These are phyloP conservation scores for Syzygium oleosum DNA, from an alignment of 345 rosid genomes.

Conservation along the genomic window DNA sequence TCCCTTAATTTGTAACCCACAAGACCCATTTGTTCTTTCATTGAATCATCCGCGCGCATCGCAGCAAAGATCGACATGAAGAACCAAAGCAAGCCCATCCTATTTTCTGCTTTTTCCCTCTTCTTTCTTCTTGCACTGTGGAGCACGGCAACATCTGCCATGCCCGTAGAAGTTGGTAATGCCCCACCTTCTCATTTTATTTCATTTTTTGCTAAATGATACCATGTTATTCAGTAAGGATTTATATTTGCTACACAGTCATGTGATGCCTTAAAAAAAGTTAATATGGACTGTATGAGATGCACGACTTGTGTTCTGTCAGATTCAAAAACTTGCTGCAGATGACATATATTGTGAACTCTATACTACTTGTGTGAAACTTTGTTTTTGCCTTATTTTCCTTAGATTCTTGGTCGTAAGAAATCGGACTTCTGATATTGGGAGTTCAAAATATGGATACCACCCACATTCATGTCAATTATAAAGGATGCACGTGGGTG, in stretches of 20 bases:
- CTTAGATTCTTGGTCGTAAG: background rate
- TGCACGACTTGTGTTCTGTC: background rate
- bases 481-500: background rate
- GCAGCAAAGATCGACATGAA: background rate
- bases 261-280: too few species aligned
- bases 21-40: background rate
- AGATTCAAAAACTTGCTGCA: too few species aligned
- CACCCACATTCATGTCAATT: background rate
- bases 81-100: constrained; percentile 1
- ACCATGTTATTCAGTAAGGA: too few species aligned
- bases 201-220: background rate
- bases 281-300: background rate
- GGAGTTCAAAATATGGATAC: background rate
- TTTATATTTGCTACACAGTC: background rate
- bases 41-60: background rate
- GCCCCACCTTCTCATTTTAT: background rate
- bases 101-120: background rate
- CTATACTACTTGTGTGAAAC: background rate
- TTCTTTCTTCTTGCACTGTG: background rate
- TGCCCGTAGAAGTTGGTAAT: constrained; percentile 28
- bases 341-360: background rate
- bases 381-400: background rate
- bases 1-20: background rate
- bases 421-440: background rate
- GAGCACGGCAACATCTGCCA: background rate